phyloP scores from a whole-genome alignment of 2,329 filamentous ascomycete species.

The Coniella vitis region DNA sequence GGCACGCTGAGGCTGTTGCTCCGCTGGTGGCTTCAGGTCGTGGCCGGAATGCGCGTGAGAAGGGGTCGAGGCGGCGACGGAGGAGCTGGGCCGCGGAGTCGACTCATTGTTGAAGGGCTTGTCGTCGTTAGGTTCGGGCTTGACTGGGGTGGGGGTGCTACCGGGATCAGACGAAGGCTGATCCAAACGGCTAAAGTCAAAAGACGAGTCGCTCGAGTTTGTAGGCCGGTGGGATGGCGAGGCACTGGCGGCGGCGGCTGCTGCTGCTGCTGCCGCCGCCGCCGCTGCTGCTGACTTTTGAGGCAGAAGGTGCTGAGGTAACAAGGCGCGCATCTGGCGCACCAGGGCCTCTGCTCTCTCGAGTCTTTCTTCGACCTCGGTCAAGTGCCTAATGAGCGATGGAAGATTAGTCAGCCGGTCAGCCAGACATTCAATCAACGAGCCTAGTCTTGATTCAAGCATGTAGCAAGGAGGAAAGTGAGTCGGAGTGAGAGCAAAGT shows the following conservation, averaged over 20 bases:
- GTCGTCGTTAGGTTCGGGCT: constrained; percentile 15
- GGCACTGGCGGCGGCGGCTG: constrained; percentile 10
- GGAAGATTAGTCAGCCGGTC: constrained; percentile 11
- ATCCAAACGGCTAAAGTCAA: constrained; percentile 15
- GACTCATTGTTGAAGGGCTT: constrained; percentile 9
- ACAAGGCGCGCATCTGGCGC: constrained; percentile 23
- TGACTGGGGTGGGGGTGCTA: constrained; percentile 10
- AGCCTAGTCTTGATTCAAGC: too few species aligned
- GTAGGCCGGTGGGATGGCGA: constrained; percentile 7
- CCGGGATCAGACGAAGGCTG: constrained; percentile 11
- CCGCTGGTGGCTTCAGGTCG: constrained; percentile 9
- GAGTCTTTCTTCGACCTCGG: constrained; percentile 36
- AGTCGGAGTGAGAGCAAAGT: not conserved
- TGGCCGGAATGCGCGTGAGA: constrained; percentile 3
- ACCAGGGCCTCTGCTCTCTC: constrained; percentile 28
- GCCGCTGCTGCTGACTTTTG: constrained; percentile 13
- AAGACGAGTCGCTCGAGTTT: constrained; percentile 10
- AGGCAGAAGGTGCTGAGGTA: constrained; percentile 22
- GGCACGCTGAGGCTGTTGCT: constrained; percentile 1
- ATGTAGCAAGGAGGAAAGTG: not conserved
- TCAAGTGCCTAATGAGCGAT: constrained; percentile 34
- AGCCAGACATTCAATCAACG: not conserved
- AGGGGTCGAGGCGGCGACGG: too few species aligned
- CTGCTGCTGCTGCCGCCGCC: not conserved
- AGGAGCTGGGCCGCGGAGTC: constrained; percentile 4